A percentile compares a stretch with the other conserved stretches of the same genome.
Conservation (phyloP, 371 early-diverging fungal species). For the Syncephalastrum sp. region DNA sequence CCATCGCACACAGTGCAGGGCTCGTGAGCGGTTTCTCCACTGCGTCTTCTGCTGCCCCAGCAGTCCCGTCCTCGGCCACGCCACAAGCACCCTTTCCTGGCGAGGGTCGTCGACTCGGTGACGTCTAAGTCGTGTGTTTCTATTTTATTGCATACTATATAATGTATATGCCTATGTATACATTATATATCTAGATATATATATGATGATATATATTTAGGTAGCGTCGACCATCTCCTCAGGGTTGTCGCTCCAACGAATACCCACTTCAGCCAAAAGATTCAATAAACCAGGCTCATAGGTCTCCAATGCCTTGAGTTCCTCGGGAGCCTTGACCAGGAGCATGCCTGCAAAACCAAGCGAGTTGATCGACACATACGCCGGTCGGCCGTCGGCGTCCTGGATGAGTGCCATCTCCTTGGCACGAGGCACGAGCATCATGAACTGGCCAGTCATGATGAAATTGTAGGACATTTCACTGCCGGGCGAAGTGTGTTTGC, state of each 20-base stretch:
- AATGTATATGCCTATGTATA: neutral
- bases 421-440: slow-evolving; percentile 70
- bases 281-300: slow-evolving; percentile 8
- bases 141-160: neutral
- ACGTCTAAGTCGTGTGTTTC: slow-evolving; percentile 5
- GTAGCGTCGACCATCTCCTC: neutral
- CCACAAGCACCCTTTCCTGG: slow-evolving; percentile 15
- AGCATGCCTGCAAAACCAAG: slow-evolving; percentile 72
- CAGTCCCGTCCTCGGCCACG: neutral
- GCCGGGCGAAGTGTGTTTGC: slow-evolving; percentile 25
- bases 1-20: slow-evolving; percentile 3
- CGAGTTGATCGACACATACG: slow-evolving; percentile 58
- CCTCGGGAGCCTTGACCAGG: slow-evolving; percentile 55
- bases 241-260: too few relatives aligned
- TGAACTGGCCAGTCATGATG: slow-evolving; percentile 67
- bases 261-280: too few relatives aligned
- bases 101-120: slow-evolving; percentile 18
- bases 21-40: neutral
- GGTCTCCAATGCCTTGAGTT: slow-evolving; percentile 45
- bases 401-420: slow-evolving; percentile 35
- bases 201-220: slow-evolving; percentile 2
- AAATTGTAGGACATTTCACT: slow-evolving; percentile 58
- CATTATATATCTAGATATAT: neutral
- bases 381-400: slow-evolving; percentile 19
- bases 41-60: too few relatives aligned